Percentiles rank a stretch among this genome's conserved stretches.
These are phyloP conservation scores for Acanthamoeba polyphaga DNA, from an alignment of 208 protist species.

Conservation along the genomic window DNA sequence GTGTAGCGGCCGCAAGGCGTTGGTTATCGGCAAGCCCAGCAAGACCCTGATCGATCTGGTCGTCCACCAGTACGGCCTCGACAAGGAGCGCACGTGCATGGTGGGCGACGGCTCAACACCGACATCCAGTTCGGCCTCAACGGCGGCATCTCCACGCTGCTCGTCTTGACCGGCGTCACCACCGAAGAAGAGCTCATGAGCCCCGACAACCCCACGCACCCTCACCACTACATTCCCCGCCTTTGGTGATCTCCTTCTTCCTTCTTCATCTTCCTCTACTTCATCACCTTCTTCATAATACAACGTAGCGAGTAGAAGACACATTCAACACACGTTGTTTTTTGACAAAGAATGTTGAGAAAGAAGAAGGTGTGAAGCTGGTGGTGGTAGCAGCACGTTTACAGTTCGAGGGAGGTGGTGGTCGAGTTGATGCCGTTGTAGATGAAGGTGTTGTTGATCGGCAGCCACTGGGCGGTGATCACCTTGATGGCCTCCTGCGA, in stretches of 20 bases:
- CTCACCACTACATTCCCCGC: conserved; percentile 14
- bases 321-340: not conserved
- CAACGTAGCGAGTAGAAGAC: not conserved
- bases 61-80: conserved; percentile 77
- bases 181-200: conserved; percentile 20
- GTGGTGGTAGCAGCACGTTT: not conserved
- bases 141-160: conserved; percentile 84
- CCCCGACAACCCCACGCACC: conserved; percentile 15
- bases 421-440: conserved; percentile 93
- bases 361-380: not conserved
- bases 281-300: not conserved
- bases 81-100: conserved; percentile 80
- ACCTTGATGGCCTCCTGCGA: conserved; percentile 98
- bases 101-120: conserved; percentile 91
- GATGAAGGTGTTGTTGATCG: conserved; percentile 93
- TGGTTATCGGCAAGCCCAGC: conserved; percentile 87
- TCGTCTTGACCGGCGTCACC: conserved; percentile 86
- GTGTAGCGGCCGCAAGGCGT: conserved; percentile 78
- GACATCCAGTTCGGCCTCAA: conserved; percentile 90
- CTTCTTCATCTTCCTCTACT: not conserved
- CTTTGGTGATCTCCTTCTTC: conserved; percentile 58
- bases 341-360: no score
- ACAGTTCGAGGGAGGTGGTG: conserved; percentile 66
- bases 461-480: conserved; percentile 94
- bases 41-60: conserved; percentile 83